Evolutionary conservation across 768 basidiomycete genomes (phyloP).

Genomic region (Leccinum imitatum): DNA sequence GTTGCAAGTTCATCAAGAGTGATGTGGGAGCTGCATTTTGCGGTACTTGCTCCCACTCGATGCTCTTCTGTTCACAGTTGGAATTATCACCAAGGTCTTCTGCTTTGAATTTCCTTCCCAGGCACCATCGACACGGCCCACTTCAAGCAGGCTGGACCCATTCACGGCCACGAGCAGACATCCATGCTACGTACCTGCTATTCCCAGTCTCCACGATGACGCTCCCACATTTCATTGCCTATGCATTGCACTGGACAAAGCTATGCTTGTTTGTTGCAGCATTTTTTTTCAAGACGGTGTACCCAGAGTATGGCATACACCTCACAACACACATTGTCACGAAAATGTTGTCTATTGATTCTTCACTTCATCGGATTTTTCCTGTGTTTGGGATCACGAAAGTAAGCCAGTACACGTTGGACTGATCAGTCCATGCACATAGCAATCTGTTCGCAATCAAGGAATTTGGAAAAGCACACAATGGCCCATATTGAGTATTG

Average conservation of each 20-base stretch:
- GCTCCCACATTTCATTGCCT: background rate
- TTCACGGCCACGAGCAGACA: background rate
- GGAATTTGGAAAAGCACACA: background rate
- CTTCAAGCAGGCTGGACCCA: background rate
- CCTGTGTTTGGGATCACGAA: background rate
- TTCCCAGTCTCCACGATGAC: background rate
- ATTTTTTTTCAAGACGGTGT: too few species aligned
- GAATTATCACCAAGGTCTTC: too few species aligned
- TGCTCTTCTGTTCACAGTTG: too few species aligned
- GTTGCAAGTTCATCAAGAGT: too few species aligned
- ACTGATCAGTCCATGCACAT: background rate
- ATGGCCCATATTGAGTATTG: background rate
- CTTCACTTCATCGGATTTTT: background rate
- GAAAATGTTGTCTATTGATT: background rate
- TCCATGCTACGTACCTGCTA: background rate
- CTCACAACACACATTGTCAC: background rate
- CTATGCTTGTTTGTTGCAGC: background rate
- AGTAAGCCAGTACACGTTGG: background rate
- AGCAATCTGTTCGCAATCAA: background rate
- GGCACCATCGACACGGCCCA: background rate
- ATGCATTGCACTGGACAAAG: background rate
- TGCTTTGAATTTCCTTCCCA: background rate
- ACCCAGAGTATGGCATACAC: too few species aligned
- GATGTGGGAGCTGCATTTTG: too few species aligned
- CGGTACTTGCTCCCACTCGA: too few species aligned